Evolutionary conservation across 1,139 yeast species (phyloP).

Genomic region (Zygoascus sp.): DNA sequence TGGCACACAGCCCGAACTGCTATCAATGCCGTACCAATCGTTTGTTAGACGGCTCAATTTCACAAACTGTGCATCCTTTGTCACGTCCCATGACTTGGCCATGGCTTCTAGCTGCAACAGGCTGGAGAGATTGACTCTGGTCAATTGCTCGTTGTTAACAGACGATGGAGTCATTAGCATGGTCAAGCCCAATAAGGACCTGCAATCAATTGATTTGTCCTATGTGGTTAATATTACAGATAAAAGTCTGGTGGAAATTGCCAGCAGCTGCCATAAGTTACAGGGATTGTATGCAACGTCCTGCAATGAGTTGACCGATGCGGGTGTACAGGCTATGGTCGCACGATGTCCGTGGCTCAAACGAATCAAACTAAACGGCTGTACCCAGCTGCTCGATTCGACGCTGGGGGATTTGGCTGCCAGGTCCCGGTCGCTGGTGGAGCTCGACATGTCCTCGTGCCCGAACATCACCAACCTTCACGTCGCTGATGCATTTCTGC

Average conservation of each 20-base stretch:
- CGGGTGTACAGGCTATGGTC: constrained; percentile 58
- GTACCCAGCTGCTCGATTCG: constrained; percentile 62
- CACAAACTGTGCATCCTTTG: constrained; percentile 63
- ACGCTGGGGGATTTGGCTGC: constrained; percentile 59
- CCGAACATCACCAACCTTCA: constrained; percentile 65
- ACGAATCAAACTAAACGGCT: constrained; percentile 76
- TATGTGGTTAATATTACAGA: constrained; percentile 72
- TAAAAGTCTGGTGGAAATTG: constrained; percentile 64
- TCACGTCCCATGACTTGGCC: constrained; percentile 55
- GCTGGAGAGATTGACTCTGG: constrained; percentile 79
- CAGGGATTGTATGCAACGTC: constrained; percentile 92
- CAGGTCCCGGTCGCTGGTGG: constrained; percentile 76
- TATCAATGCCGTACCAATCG: constrained; percentile 53
- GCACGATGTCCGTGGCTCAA: constrained; percentile 68
- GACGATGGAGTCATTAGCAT: constrained; percentile 59
- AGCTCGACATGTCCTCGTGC: constrained; percentile 83
- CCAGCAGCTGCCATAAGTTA: constrained; percentile 64
- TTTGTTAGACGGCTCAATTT: constrained; percentile 78
- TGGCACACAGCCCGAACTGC: constrained; percentile 10
- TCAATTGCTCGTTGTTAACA: constrained; percentile 67
- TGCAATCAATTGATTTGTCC: constrained; percentile 85
- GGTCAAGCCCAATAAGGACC: constrained; percentile 56
- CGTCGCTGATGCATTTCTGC: constrained; percentile 56
- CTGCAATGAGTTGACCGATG: constrained; percentile 64
- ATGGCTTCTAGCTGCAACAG: constrained; percentile 50